Conservation (phyloP, 805 yeast species). For the Candida pseudofarinosa region DNA sequence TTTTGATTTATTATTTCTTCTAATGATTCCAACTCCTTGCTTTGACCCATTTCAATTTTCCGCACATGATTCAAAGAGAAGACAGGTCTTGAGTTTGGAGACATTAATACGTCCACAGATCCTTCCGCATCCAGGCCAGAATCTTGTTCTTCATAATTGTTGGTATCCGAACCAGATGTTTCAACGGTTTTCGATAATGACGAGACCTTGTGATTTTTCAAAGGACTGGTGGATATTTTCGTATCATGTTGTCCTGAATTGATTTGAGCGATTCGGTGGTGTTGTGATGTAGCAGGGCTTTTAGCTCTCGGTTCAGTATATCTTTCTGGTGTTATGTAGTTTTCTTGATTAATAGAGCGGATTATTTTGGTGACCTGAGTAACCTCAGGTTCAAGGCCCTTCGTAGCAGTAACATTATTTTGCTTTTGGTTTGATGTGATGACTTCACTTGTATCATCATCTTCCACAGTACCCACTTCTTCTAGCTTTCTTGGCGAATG, state of each 20-base stretch:
- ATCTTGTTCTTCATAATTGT: slow-evolving; percentile 6
- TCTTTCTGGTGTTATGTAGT: slow-evolving; percentile 27
- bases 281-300: slow-evolving; percentile 25
- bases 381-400: slow-evolving; percentile 12
- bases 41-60: slow-evolving; percentile 19
- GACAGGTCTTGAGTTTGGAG: slow-evolving; percentile 31
- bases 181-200: background rate
- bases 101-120: slow-evolving; percentile 25
- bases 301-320: slow-evolving; percentile 28
- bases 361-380: slow-evolving; percentile 18
- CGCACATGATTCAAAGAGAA: slow-evolving; percentile 25
- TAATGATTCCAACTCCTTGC: slow-evolving; percentile 14
- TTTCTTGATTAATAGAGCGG: slow-evolving; percentile 8
- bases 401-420: slow-evolving; percentile 24
- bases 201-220: slow-evolving; percentile 10
- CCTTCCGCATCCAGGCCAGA: slow-evolving; percentile 17
- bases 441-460: slow-evolving; percentile 14
- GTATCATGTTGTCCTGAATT: slow-evolving; percentile 7
- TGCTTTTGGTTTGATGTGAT: background rate
- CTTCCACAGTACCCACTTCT: slow-evolving; percentile 9
- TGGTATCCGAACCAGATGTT: slow-evolving; percentile 2
- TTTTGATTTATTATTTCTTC: slow-evolving; percentile 11
- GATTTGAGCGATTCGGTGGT: slow-evolving; percentile 16
- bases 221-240: slow-evolving; percentile 23
- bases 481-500: slow-evolving; percentile 9